Evolutionary conservation across 257 asterid species (phyloP), one percentile per base, ranked within the genome.

Genomic region (Oldenlandia corymbosa): DNA sequence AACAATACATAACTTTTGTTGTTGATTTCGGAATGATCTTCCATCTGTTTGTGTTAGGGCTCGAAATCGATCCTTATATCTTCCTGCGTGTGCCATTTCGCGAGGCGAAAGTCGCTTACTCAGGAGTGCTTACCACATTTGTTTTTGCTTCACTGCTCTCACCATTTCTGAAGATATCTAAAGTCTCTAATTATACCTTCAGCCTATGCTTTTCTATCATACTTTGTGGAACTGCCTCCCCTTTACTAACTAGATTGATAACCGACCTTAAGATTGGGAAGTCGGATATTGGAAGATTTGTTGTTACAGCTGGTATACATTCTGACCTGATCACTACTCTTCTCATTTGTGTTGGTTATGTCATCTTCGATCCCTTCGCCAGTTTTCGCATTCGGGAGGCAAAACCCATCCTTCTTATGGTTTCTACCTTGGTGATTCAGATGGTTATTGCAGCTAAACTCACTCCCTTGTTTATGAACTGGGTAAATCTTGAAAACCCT

Each of bases 251-350:
- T 0, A 73, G 97, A 27, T 53, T 87, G 1, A 76, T 89, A 21
- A 90, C 97, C 0, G 96, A 90, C 57, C 85, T 92, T 52, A 90
- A 92, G 80, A 92, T 92, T 21, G 97, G 97, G 0, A 92, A 89
- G 37, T 92, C 99, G 0, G 99, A 90, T 46, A 90, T 92, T 0
- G 97, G 99, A 24, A 72, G 88, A 13, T 92, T 92, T 2, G 91
- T 87, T 0, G 96, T 89, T 23, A 73, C 95, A 0, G 88, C 97
- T 0, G 96, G 96, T 10, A 71, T 87, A 14, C 91, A 84, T 50
- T 84, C 89, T 1, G 97, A 90, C 66, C 52, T 92, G 1, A 81
- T 85, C 5, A 74, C 90, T 0, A 79, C 88, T 0, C 55, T 90
- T 11, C 71, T 92, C 8, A 58, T 90, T 24, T 75, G 94, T 48